These are phyloP conservation scores for Xanthoconium separans DNA, from an alignment of 1,284 basidiomycete species.

Conservation along the genomic window DNA sequence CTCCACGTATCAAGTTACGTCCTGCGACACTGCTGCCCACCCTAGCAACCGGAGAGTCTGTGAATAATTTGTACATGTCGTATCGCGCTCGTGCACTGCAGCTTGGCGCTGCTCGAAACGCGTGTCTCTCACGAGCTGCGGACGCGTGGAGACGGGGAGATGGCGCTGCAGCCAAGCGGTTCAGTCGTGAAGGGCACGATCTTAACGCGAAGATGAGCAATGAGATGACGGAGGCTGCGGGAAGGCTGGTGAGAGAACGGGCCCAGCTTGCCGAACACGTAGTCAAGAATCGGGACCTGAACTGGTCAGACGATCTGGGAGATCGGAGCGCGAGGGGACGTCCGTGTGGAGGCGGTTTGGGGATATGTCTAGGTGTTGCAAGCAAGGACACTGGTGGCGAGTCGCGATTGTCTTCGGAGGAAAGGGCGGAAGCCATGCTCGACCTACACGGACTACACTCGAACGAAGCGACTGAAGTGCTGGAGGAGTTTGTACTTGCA, in stretches of 20 bases:
- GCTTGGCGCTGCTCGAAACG: constrained; percentile 90
- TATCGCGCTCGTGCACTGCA: constrained; percentile 87
- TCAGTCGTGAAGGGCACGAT: constrained; percentile 90
- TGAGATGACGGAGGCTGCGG: constrained; percentile 82
- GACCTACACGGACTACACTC: constrained; percentile 90
- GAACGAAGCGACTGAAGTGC: constrained; percentile 86
- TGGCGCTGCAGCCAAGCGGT: constrained; percentile 91
- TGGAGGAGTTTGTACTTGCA: constrained; percentile 87
- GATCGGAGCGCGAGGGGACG: constrained; percentile 79
- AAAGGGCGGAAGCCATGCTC: constrained; percentile 77
- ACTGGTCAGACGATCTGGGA: constrained; percentile 82
- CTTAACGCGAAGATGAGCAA: constrained; percentile 86
- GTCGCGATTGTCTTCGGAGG: constrained; percentile 66
- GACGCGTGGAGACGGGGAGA: constrained; percentile 95
- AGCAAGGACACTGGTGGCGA: constrained; percentile 52
- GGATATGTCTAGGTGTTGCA: constrained; percentile 84
- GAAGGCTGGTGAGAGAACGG: constrained; percentile 78
- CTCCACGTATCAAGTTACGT: constrained; percentile 80
- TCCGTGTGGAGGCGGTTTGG: constrained; percentile 77
- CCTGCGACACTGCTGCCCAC: constrained; percentile 86
- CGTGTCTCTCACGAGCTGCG: constrained; percentile 91
- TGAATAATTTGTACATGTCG: constrained; percentile 83
- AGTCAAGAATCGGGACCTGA: constrained; percentile 63
- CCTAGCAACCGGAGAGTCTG: constrained; percentile 75
- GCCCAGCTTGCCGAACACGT: constrained; percentile 74